Base-by-base conservation (phyloP, 2,329 filamentous ascomycete species). In the Exophiala sp. region DNA sequence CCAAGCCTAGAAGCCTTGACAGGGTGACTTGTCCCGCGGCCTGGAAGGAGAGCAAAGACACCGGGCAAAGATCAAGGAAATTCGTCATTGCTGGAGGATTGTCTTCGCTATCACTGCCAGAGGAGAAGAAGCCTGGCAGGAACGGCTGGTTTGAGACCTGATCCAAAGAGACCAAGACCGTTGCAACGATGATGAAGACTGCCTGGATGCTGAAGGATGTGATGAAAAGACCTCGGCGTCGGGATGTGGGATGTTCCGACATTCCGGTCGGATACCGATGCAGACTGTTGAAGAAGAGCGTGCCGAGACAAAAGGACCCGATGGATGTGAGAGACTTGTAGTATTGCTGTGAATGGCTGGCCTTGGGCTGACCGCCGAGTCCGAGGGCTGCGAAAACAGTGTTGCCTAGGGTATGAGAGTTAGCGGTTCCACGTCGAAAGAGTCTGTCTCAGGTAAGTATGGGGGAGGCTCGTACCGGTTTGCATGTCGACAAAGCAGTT, bases 401-500 rank as follows among this genome's bases (percentile, higher is more conserved):
- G 55, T 72, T 73, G 29, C 70, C 70, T 72, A 48, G 13, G 10
- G 2, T 30, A 29, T 24, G 16, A 35, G n/a, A 22, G 24, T 27
- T 27, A 27, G 24, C 10, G 24, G 24, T 5, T 27, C 10, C 24
- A 27, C 6, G 10, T 27, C 24, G 24, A 27, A 27, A 10, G 24
- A 34, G 9, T 11, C 13, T 8, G 30, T 11, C 30, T 34, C 14
- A 13, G 10, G 10, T 34, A 6, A 13, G 14, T 34, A n/a, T 34
- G 14, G 1, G 30, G 30, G 30, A 32, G 21, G 21, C 18, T 13
- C 62, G 22, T 66, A 72, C 71, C 71, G 2, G 71, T 73, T 53
- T 73, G 71, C 70, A 73, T 73, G 45, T 68, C 68, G 34, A 73
- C 61, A 60, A 73, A 73, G 53, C 70, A 73, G 24, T 66, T 69